phyloP scores from a whole-genome alignment of 257 asterid genomes.

The Capsicum chinense region DNA sequence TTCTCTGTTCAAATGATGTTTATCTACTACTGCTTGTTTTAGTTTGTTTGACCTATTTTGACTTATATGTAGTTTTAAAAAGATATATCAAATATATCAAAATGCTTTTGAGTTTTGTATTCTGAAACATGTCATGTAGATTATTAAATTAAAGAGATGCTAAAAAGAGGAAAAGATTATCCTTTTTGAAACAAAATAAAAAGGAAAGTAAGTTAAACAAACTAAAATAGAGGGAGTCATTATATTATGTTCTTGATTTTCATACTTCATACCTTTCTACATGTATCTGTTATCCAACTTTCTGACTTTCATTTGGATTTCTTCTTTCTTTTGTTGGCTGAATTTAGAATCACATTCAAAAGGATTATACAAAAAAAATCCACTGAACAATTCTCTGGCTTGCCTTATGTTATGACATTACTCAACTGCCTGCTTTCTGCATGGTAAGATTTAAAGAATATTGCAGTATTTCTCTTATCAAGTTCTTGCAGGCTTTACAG shows the following conservation, averaged over 20 bases:
- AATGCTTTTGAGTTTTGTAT: too few species aligned
- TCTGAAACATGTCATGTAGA: too few species aligned
- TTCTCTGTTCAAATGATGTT: too few species aligned
- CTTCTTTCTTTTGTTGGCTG: neutral
- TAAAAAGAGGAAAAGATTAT: too few species aligned
- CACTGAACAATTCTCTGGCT: conserved; percentile 81
- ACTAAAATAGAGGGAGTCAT: too few species aligned
- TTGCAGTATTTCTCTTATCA: neutral
- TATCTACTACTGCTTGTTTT: too few species aligned
- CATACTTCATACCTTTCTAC: neutral
- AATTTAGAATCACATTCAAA: conserved; percentile 75
- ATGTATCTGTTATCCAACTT: neutral
- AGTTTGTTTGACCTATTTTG: too few species aligned
- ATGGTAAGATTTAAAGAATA: conserved; percentile 48
- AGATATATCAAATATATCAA: too few species aligned
- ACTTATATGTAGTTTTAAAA: too few species aligned
- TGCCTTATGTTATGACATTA: conserved; percentile 84
- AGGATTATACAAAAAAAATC: conserved; percentile 60
- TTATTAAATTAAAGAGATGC: too few species aligned
- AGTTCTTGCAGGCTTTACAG: neutral
- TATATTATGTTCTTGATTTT: neutral
- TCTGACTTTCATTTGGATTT: neutral
- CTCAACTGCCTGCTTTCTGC: conserved; percentile 88
- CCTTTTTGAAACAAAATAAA: too few species aligned
- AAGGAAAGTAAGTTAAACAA: too few species aligned